phyloP scores from a whole-genome alignment of 2,329 filamentous ascomycete genomes.

The Onygena corvina region DNA sequence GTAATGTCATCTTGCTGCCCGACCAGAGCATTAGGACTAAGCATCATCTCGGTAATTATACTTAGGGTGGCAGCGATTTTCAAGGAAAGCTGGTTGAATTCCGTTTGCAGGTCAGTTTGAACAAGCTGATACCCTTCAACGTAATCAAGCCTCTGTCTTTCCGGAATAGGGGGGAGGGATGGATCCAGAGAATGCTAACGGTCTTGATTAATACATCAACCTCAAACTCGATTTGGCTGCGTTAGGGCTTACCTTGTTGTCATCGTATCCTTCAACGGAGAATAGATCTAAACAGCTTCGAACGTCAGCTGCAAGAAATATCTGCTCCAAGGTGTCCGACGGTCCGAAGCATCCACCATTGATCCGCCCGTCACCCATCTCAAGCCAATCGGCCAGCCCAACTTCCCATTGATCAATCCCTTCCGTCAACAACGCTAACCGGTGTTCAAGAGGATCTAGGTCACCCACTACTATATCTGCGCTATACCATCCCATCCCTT shows the following conservation, averaged over 20 bases:
- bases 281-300: conserved; percentile 30
- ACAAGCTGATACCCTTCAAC: conserved; percentile 43
- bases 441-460: conserved; percentile 33
- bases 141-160: conserved; percentile 44
- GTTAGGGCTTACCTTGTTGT: conserved; percentile 22
- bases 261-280: conserved; percentile 20
- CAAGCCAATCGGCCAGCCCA: conserved; percentile 48
- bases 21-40: conserved; percentile 8
- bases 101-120: conserved; percentile 38
- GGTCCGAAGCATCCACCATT: conserved; percentile 13
- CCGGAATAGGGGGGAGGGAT: conserved; percentile 46
- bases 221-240: background rate
- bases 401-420: conserved; percentile 57
- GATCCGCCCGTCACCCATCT: conserved; percentile 15
- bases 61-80: conserved; percentile 25
- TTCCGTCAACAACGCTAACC: conserved; percentile 54
- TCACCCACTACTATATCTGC: conserved; percentile 45
- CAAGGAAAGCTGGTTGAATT: conserved; percentile 34
- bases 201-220: conserved; percentile 8
- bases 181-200: conserved; percentile 47
- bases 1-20: conserved; percentile 21
- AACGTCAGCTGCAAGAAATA: conserved; percentile 25
- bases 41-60: conserved; percentile 22
- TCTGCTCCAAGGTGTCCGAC: conserved; percentile 22
- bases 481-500: conserved; percentile 64